These are phyloP conservation scores for Pelagophyceae sp. DNA, from an alignment of 352 stramenopile genomes.

Conservation along the genomic window DNA sequence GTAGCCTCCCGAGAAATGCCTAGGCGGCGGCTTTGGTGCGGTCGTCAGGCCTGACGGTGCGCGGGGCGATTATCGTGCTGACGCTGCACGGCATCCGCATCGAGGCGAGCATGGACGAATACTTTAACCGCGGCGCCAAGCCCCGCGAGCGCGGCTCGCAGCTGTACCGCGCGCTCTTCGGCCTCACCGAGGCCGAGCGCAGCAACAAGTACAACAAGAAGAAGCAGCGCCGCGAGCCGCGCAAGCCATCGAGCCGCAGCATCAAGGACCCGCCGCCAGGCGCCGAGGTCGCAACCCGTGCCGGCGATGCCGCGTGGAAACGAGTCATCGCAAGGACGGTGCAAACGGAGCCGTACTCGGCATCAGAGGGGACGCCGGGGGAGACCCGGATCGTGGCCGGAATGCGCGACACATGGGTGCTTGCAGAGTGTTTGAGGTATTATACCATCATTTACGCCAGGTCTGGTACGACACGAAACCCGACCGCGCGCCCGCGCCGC, in stretches of 20 bases:
- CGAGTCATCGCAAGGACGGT: too few species aligned
- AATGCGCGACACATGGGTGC: too few species aligned
- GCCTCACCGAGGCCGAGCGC: neutral
- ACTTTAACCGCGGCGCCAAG: neutral
- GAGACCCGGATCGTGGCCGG: too few species aligned
- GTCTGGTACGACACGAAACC: neutral
- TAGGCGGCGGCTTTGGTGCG: neutral
- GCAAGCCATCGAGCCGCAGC: neutral
- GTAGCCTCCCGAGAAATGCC: too few species aligned
- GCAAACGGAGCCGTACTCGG: too few species aligned
- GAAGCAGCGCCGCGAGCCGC: neutral
- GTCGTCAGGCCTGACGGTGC: neutral
- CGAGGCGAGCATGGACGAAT: neutral
- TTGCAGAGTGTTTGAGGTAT: too few species aligned
- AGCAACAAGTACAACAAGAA: neutral
- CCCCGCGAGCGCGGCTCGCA: neutral
- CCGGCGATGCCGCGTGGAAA: too few species aligned
- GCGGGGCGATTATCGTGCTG: neutral
- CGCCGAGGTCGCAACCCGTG: too few species aligned
- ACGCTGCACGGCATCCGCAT: neutral
- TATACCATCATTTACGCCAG: too few species aligned
- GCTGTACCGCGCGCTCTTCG: slow-evolving; percentile 11
- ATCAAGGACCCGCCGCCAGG: neutral
- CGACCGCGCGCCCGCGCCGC: neutral
- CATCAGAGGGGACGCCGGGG: too few species aligned